phyloP scores from a whole-genome alignment of 2,329 filamentous ascomycete species.

The Cladosporium halotolerans region DNA sequence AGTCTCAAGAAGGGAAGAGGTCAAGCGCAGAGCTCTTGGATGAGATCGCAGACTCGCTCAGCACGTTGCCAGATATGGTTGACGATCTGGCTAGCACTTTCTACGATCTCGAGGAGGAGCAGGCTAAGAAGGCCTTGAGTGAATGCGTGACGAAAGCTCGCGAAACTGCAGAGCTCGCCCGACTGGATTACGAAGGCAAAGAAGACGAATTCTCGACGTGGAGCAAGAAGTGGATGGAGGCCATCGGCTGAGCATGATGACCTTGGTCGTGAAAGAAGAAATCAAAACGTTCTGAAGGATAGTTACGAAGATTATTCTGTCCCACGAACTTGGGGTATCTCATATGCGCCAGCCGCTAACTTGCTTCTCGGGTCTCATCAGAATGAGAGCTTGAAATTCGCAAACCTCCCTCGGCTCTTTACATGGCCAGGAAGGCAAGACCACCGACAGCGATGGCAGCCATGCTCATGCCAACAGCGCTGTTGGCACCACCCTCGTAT shows the following conservation, averaged over 20 bases:
- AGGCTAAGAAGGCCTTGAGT: slow-evolving; percentile 55
- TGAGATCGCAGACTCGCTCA: slow-evolving; percentile 50
- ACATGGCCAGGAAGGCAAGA: slow-evolving; percentile 6
- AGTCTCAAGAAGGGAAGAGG: slow-evolving; percentile 12
- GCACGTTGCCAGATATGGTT: slow-evolving; percentile 58
- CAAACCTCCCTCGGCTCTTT: neutral
- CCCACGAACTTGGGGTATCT: neutral
- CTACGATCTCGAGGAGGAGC: slow-evolving; percentile 58
- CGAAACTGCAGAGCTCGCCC: slow-evolving; percentile 50
- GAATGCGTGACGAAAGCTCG: slow-evolving; percentile 57
- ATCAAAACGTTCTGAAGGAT: slow-evolving; percentile 3
- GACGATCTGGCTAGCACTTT: slow-evolving; percentile 66
- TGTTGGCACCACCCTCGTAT: slow-evolving; percentile 1
- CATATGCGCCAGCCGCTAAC: neutral
- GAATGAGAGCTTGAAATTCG: too few relatives aligned
- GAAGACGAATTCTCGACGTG: slow-evolving; percentile 74
- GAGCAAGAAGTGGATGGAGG: slow-evolving; percentile 53
- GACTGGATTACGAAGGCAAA: slow-evolving; percentile 55
- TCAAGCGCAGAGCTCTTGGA: slow-evolving; percentile 41
- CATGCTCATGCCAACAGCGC: slow-evolving; percentile 1
- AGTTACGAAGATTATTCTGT: neutral
- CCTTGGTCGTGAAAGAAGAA: neutral
- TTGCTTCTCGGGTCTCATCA: too few relatives aligned
- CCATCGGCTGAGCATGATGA: slow-evolving; percentile 21
- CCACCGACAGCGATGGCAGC: slow-evolving; percentile 4